Evolutionary conservation across 2,329 filamentous ascomycete species (phyloP).

Genomic region (Ascosphaera pollenicola): DNA sequence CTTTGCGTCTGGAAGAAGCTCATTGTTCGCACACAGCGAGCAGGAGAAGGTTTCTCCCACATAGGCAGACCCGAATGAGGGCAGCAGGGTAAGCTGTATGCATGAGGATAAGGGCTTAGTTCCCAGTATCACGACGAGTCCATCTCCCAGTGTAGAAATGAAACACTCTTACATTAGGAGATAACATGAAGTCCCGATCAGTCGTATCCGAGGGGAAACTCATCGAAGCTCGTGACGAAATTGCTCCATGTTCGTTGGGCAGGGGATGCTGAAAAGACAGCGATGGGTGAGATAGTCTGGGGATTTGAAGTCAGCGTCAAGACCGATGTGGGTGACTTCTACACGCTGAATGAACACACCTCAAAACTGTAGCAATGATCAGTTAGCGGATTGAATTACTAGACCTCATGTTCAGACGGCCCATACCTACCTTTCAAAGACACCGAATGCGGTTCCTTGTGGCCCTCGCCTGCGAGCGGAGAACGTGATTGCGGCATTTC

Average conservation of each 20-base stretch:
- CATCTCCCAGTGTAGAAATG: constrained; percentile 1
- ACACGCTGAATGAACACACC: constrained; percentile 20
- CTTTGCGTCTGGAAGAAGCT: constrained; percentile 27
- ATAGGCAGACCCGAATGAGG: constrained; percentile 82
- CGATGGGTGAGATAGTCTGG: constrained; percentile 52
- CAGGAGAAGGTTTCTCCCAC: constrained; percentile 91
- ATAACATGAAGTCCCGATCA: constrained; percentile 32
- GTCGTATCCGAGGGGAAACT: constrained; percentile 38
- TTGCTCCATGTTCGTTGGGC: constrained; percentile 24
- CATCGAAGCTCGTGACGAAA: constrained; percentile 43
- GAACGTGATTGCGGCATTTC: constrained; percentile 22
- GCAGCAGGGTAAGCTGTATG: constrained; percentile 51
- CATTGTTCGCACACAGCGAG: constrained; percentile 90
- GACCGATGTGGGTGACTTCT: neutral
- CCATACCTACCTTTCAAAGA: constrained; percentile 42
- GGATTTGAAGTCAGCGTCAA: neutral
- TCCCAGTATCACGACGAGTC: constrained; percentile 3
- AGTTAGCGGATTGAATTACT: constrained; percentile 5
- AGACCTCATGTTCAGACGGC: constrained; percentile 1
- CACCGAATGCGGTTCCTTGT: constrained; percentile 56
- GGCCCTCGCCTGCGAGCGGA: constrained; percentile 19
- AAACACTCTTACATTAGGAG: constrained; percentile 24
- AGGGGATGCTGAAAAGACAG: constrained; percentile 23
- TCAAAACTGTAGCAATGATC: constrained; percentile 22
- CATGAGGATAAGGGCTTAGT: neutral